Evolutionary conservation across 2,329 filamentous ascomycete species (phyloP).

Genomic region (Neoascochyta sp.): DNA sequence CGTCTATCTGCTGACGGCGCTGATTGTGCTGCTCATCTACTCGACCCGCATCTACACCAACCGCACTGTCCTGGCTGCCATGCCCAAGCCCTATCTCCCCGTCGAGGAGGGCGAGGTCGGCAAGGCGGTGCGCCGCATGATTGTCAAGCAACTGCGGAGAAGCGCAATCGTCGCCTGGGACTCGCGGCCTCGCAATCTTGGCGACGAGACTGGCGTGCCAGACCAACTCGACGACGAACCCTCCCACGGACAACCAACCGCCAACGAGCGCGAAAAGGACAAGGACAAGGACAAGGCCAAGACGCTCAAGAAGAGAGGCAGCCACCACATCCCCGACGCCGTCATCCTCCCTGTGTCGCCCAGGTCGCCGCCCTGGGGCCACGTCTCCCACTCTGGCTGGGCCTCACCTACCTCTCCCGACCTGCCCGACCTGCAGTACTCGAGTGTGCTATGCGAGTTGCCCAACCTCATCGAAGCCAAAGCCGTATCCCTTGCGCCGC

Average conservation of each 20-base stretch:
- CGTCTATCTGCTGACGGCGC: slow-evolving; percentile 67
- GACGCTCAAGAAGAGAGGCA: slow-evolving; percentile 22
- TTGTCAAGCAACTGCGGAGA: slow-evolving; percentile 66
- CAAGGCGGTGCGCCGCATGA: slow-evolving; percentile 69
- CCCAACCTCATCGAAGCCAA: slow-evolving; percentile 89
- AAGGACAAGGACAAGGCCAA: slow-evolving; percentile 32
- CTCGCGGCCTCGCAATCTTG: slow-evolving; percentile 62
- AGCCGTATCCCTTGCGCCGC: slow-evolving; percentile 77
- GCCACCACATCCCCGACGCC: slow-evolving; percentile 19
- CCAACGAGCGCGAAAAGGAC: slow-evolving; percentile 30
- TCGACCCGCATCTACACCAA: slow-evolving; percentile 82
- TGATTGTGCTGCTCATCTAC: slow-evolving; percentile 73
- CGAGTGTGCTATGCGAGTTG: slow-evolving; percentile 74
- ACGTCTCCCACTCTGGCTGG: slow-evolving; percentile 86
- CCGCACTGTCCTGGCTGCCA: slow-evolving; percentile 70
- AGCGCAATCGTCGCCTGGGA: slow-evolving; percentile 81
- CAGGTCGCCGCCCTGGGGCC: slow-evolving; percentile 65
- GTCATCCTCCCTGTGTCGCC: slow-evolving; percentile 41
- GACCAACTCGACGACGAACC: slow-evolving; percentile 12
- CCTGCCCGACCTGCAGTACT: slow-evolving; percentile 77
- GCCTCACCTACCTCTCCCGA: slow-evolving; percentile 72
- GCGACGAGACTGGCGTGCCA: slow-evolving; percentile 38
- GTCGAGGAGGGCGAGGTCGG: slow-evolving; percentile 80
- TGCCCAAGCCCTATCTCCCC: slow-evolving; percentile 83
- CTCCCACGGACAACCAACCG: slow-evolving; percentile 14